Percentiles rank a stretch among this genome's conserved stretches.
These are phyloP conservation scores for Epithemia pelagica DNA, from an alignment of 108 stramenopile genomes.

Conservation along the genomic window DNA sequence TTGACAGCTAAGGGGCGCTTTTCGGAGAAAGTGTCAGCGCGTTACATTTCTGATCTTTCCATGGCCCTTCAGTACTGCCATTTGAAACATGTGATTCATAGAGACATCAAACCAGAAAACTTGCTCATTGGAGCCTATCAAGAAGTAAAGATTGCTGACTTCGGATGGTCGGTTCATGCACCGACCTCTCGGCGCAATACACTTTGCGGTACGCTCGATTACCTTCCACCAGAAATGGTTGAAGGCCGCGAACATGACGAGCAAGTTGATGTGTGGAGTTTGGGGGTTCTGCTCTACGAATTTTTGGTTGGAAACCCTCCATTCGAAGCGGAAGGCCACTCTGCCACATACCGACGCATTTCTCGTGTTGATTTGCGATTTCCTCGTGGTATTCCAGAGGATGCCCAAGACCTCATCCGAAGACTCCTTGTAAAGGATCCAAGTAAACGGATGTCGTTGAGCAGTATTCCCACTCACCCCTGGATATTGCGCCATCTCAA, in stretches of 20 bases:
- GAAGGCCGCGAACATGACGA: conserved; percentile 88
- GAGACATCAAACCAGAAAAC: conserved; percentile 99
- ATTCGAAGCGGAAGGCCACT: conserved; percentile 93
- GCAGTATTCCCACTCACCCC: conserved; percentile 84
- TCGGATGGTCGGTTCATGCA: conserved; percentile 99
- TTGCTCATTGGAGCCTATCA: conserved; percentile 85
- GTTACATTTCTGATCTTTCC: conserved; percentile 85
- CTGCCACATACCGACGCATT: conserved; percentile 91
- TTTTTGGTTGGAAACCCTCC: conserved; percentile 93
- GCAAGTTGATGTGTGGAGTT: conserved; percentile 88
- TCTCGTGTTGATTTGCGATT: conserved; percentile 88
- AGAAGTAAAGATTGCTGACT: conserved; percentile 99
- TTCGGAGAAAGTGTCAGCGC: conserved; percentile 71
- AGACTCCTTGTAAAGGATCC: conserved; percentile 91
- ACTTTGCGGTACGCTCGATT: conserved; percentile 98
- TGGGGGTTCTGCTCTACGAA: conserved; percentile 94
- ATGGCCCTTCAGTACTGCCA: conserved; percentile 93
- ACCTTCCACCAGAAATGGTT: conserved; percentile 98
- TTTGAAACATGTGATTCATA: conserved; percentile 94
- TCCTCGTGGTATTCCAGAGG: conserved; percentile 78
- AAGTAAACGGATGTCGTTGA: conserved; percentile 65
- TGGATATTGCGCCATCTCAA: conserved; percentile 53
- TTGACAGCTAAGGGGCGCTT: conserved; percentile 76
- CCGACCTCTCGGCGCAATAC: conserved; percentile 89
- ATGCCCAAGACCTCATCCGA: conserved; percentile 91